Conservation (phyloP, 331 rosid genomes). For the Dryas integrifolia region DNA sequence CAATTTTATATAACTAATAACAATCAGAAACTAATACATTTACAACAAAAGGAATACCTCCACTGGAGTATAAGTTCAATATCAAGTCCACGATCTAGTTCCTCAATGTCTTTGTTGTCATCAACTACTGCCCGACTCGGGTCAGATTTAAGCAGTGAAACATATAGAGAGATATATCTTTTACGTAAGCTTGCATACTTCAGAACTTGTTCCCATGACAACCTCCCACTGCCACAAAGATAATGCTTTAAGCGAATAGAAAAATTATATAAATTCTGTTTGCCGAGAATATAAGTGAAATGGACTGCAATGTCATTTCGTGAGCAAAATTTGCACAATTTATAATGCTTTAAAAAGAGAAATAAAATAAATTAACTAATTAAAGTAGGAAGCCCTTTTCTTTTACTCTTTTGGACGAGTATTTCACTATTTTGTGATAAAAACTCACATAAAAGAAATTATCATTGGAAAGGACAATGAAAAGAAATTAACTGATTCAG, state of each 20-base stretch:
- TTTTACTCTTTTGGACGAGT: not conserved
- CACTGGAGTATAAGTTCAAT: constrained; percentile 91
- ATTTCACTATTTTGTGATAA: constrained; percentile 1
- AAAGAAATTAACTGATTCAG: constrained; percentile 3
- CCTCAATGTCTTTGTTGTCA: constrained; percentile 73
- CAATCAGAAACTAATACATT: constrained; percentile 23
- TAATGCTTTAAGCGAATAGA: constrained; percentile 22
- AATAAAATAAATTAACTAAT: not conserved
- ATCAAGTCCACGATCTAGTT: constrained; percentile 81
- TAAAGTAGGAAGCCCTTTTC: not conserved
- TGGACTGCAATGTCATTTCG: not conserved
- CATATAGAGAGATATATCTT: constrained; percentile 78
- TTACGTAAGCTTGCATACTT: constrained; percentile 77
- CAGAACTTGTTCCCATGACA: constrained; percentile 96
- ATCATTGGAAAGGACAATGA: not conserved
- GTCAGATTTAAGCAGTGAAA: constrained; percentile 83
- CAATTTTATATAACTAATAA: not conserved
- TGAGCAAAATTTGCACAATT: not conserved
- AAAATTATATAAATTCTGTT: not conserved
- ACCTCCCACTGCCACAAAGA: constrained; percentile 72
- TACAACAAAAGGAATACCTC: constrained; percentile 59
- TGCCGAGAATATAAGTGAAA: not conserved
- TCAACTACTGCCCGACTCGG: constrained; percentile 60
- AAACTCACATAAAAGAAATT: not conserved
- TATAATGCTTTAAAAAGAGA: not conserved